Evolutionary conservation across 805 yeast species (phyloP).

Genomic region (Starmera caribaea): DNA sequence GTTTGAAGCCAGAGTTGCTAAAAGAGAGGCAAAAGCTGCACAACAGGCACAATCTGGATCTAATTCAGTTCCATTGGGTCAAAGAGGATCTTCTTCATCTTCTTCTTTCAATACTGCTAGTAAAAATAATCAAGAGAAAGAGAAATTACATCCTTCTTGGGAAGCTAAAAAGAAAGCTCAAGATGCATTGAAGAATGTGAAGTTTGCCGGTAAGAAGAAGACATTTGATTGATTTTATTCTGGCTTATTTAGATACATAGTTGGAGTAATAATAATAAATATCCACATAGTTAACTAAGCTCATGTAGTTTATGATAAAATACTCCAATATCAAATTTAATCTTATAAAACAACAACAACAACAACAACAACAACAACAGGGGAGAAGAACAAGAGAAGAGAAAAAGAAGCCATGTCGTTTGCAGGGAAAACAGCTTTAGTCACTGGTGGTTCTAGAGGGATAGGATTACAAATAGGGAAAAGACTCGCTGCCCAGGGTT

Average conservation of each 20-base stretch:
- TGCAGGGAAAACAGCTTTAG: conserved; percentile 31
- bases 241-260: too few species aligned
- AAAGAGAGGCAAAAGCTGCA: conserved; percentile 47
- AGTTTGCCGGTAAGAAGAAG: conserved; percentile 80
- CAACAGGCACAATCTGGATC: conserved; percentile 23
- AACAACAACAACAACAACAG: too few species aligned
- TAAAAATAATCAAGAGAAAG: conserved; percentile 8
- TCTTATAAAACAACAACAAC: too few species aligned
- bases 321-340: too few species aligned
- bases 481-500: conserved; percentile 40
- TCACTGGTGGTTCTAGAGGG: conserved; percentile 68
- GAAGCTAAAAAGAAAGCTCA: conserved; percentile 74
- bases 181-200: conserved; percentile 50
- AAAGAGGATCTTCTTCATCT: conserved; percentile 14
- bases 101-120: conserved; percentile 2
- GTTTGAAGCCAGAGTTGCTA: conserved; percentile 62
- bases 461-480: conserved; percentile 51
- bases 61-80: conserved; percentile 30
- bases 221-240: conserved; percentile 45
- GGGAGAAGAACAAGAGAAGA: too few species aligned
- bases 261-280: too few species aligned
- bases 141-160: conserved; percentile 91
- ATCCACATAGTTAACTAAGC: too few species aligned
- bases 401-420: background rate
- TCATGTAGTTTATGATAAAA: too few species aligned